phyloP scores from a whole-genome alignment of 352 stramenopile genomes.

The Globisporangium carolinianum region DNA sequence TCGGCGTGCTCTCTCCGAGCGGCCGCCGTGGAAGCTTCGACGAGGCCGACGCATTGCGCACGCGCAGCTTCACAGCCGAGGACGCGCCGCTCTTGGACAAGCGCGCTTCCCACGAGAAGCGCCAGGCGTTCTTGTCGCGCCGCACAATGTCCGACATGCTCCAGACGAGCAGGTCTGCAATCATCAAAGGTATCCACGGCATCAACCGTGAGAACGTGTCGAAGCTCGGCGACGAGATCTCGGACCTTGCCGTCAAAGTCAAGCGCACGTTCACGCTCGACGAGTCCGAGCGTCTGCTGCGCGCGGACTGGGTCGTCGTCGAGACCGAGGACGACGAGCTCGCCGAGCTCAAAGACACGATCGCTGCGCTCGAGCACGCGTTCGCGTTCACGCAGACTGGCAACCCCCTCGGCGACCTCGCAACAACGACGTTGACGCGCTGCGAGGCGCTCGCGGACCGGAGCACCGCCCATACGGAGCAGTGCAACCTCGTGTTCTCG shows the following conservation, averaged over 20 bases:
- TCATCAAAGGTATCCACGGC: slow-evolving; percentile 53
- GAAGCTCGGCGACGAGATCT: slow-evolving; percentile 33
- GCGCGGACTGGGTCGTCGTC: slow-evolving; percentile 69
- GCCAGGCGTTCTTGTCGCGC: slow-evolving; percentile 36
- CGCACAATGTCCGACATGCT: slow-evolving; percentile 32
- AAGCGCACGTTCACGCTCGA: slow-evolving; percentile 63
- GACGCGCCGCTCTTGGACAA: slow-evolving; percentile 38
- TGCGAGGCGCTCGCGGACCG: slow-evolving; percentile 71
- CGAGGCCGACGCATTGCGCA: slow-evolving; percentile 14
- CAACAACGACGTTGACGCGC: slow-evolving; percentile 55
- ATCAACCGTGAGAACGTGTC: slow-evolving; percentile 48
- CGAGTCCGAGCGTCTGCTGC: slow-evolving; percentile 63
- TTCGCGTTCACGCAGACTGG: slow-evolving; percentile 80
- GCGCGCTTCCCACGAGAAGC: neutral
- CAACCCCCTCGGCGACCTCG: slow-evolving; percentile 60
- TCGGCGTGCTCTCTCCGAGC: slow-evolving; percentile 39
- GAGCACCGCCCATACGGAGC: slow-evolving; percentile 56
- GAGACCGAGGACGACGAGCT: slow-evolving; percentile 78
- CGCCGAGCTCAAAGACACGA: slow-evolving; percentile 41
- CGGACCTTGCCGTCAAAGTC: slow-evolving; percentile 52
- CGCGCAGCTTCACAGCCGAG: slow-evolving; percentile 75
- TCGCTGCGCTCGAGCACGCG: slow-evolving; percentile 66
- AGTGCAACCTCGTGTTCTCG: slow-evolving; percentile 78
- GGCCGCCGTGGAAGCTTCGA: slow-evolving; percentile 13
- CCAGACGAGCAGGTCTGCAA: slow-evolving; percentile 39